These are phyloP conservation scores for Nannochloropsis gaditana DNA, from an alignment of 108 stramenopile species.

Conservation along the genomic window DNA sequence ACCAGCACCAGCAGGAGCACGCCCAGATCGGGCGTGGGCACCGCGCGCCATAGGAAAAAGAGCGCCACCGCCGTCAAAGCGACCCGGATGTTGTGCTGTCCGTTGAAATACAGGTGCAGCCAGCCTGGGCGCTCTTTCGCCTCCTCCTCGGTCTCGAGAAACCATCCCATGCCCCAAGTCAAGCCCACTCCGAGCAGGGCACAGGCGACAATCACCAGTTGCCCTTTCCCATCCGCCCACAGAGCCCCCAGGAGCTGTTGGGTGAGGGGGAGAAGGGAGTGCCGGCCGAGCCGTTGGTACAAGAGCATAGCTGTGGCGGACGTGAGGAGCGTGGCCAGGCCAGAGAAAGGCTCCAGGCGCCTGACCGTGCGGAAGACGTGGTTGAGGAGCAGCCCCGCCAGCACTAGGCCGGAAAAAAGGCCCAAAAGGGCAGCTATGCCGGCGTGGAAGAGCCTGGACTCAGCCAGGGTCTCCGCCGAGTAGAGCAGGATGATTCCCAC, in stretches of 20 bases:
- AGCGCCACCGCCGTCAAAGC: neutral
- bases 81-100: neutral
- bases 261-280: neutral
- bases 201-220: neutral
- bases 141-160: neutral
- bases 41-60: neutral
- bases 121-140: neutral
- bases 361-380: neutral
- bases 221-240: neutral
- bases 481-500: neutral
- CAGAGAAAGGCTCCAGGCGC: neutral
- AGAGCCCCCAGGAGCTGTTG: neutral
- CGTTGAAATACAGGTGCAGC: neutral
- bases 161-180: neutral
- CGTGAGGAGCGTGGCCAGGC: neutral
- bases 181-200: neutral
- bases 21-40: neutral
- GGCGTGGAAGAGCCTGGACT: neutral
- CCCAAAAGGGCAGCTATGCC: neutral
- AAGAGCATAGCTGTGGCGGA: neutral
- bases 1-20: neutral
- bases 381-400: neutral
- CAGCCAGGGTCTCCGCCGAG: neutral
- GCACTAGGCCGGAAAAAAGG: neutral
- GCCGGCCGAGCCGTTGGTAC: neutral